Conservation (phyloP, 2,329 filamentous ascomycete species). For the Trichoderma atroviride region DNA sequence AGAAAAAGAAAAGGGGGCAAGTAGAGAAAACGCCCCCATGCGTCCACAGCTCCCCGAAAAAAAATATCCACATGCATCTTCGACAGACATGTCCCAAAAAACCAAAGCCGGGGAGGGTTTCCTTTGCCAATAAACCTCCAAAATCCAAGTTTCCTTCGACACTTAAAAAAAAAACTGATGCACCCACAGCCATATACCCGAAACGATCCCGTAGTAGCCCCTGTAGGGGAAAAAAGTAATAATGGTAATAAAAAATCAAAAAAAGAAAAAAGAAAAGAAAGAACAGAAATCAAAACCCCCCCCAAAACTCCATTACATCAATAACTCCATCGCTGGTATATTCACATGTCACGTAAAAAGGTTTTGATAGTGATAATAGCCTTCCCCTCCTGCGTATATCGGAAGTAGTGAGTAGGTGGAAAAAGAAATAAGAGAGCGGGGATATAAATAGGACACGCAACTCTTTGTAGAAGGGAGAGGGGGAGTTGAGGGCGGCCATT, state of each 20-base stretch:
- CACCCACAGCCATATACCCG: constrained; percentile 5
- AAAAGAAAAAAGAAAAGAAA: neutral
- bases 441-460: constrained; percentile 18
- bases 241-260: neutral
- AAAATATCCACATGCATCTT: constrained; percentile 22
- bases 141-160: neutral
- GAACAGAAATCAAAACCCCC: neutral
- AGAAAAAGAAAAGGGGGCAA: neutral
- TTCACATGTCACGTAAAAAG: constrained; percentile 36
- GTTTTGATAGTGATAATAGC: constrained; percentile 35
- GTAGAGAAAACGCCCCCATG: neutral
- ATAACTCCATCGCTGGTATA: constrained; percentile 42
- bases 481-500: constrained; percentile 33
- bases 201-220: constrained; percentile 1
- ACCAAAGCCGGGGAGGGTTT: neutral
- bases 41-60: constrained; percentile 22
- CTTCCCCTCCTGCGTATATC: neutral
- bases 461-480: neutral
- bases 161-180: constrained; percentile 7
- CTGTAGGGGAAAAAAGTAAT: neutral
- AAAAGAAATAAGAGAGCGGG: neutral
- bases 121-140: constrained; percentile 11
- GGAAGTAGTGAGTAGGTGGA: neutral
- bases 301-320: constrained; percentile 25
- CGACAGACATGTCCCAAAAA: constrained; percentile 15